Evolutionary conservation across 805 yeast genomes (phyloP), one percentile per base, ranked within the genome.

Genomic region (Schizosaccharomyces octosporus): DNA sequence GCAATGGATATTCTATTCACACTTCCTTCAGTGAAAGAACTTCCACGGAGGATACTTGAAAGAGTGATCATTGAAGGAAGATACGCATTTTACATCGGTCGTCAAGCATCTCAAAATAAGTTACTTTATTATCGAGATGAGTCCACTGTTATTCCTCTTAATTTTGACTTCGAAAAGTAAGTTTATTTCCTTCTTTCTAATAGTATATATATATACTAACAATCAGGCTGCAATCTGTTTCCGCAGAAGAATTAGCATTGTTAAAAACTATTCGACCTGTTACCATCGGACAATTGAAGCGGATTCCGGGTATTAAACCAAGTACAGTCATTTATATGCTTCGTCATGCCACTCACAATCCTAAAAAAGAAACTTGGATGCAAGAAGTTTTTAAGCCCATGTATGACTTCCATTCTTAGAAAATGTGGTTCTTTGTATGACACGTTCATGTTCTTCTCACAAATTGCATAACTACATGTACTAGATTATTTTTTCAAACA

Each of bases 231-330:
- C 36, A 29, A 17, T 21, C 36, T 29, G n/a, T 51, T 24, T 51
- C 57, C 3, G 36, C 57, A 24, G 57, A 51, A 51, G 57, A 51
- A 51, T 9, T 51, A 51, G 27, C 74, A 19, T 72, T 85, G 11
- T 74, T 93, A 62, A 85, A 87, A 66, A 76, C 77, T 11, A 81
- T 87, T 17, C 83, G 85, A 64, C 98, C 98, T 0, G 80, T 80
- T 61, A 93, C 97, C 0, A 80, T 93, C 57, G 97, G 97, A 0
- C 97, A 93, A 69, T 97, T 97, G 0, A 78, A 95, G 69, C 76
- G 97, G 66, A 84, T 90, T 13, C 95, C 93, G 67, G 97, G 98
- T 0, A 82, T 93, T 1, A 90, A 97, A 0, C 95, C 97, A 0
- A 90, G 96, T 0, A 93, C 96, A 0, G 75, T 87, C 19, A 84